Evolutionary conservation across 2,329 filamentous ascomycete genomes (phyloP).

Genomic region (Metarhizium rileyi): DNA sequence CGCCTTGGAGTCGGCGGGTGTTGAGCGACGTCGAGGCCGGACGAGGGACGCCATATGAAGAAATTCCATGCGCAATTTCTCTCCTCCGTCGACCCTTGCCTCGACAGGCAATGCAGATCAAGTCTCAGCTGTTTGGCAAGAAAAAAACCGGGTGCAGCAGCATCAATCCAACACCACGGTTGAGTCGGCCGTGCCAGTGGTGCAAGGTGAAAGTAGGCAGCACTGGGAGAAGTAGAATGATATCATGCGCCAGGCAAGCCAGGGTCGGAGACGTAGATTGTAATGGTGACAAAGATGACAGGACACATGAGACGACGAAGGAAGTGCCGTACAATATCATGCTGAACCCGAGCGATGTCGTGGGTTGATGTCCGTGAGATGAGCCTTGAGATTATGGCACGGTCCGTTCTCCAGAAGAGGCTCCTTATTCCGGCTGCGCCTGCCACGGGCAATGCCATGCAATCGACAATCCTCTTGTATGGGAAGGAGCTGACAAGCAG

Average conservation of each 20-base stretch:
- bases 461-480: too few relatives aligned
- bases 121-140: not conserved
- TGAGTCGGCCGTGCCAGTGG: too few relatives aligned
- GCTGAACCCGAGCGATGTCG: not conserved
- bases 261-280: not conserved
- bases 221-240: too few relatives aligned
- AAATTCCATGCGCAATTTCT: constrained; percentile 3
- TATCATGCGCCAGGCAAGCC: not conserved
- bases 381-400: not conserved
- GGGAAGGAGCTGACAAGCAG: too few relatives aligned
- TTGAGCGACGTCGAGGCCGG: not conserved
- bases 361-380: not conserved
- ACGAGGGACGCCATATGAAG: not conserved
- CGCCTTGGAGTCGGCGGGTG: too few relatives aligned
- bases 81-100: not conserved
- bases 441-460: too few relatives aligned
- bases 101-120: not conserved
- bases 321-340: too few relatives aligned
- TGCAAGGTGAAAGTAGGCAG: too few relatives aligned
- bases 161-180: not conserved
- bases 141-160: not conserved
- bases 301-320: not conserved
- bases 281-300: not conserved
- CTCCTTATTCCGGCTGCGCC: not conserved
- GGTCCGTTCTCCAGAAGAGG: not conserved